phyloP scores from a whole-genome alignment of 345 rosid species.

The Corchorus olitorius region DNA sequence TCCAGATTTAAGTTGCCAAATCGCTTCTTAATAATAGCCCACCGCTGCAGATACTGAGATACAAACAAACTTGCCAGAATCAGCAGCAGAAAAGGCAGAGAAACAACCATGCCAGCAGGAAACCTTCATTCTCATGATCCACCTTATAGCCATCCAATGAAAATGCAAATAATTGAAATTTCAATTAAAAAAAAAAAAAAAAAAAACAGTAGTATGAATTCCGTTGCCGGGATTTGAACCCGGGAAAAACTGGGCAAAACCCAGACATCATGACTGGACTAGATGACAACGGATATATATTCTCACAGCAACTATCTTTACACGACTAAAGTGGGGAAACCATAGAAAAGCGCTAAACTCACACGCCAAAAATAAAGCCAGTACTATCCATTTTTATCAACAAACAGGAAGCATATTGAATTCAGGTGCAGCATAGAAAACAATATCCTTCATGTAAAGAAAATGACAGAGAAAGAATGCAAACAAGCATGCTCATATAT shows the following conservation, averaged over 20 bases:
- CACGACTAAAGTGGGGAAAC: neutral
- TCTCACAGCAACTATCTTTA: slow-evolving; percentile 4
- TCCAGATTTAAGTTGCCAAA: slow-evolving; percentile 31
- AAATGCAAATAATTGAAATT: slow-evolving; percentile 20
- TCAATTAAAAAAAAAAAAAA: slow-evolving; percentile 11
- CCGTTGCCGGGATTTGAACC: slow-evolving; percentile 78
- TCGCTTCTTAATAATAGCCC: slow-evolving; percentile 58
- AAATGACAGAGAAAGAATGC: neutral
- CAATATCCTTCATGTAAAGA: neutral
- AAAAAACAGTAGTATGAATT: slow-evolving; percentile 19
- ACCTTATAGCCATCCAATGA: slow-evolving; percentile 13
- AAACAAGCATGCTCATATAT: neutral
- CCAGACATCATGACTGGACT: slow-evolving; percentile 75
- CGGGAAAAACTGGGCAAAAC: slow-evolving; percentile 54
- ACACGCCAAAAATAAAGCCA: neutral
- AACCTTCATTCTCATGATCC: slow-evolving; percentile 14
- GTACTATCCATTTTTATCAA: neutral
- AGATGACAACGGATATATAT: slow-evolving; percentile 62
- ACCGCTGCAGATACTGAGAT: slow-evolving; percentile 58
- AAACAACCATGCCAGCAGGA: slow-evolving; percentile 7
- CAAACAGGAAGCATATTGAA: neutral
- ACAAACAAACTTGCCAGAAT: slow-evolving; percentile 33
- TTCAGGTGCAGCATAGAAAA: neutral
- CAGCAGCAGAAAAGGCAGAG: slow-evolving; percentile 17
- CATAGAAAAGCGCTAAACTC: neutral